Evolutionary conservation across 805 yeast species (phyloP).

Genomic region (Yarrowia hollandica): DNA sequence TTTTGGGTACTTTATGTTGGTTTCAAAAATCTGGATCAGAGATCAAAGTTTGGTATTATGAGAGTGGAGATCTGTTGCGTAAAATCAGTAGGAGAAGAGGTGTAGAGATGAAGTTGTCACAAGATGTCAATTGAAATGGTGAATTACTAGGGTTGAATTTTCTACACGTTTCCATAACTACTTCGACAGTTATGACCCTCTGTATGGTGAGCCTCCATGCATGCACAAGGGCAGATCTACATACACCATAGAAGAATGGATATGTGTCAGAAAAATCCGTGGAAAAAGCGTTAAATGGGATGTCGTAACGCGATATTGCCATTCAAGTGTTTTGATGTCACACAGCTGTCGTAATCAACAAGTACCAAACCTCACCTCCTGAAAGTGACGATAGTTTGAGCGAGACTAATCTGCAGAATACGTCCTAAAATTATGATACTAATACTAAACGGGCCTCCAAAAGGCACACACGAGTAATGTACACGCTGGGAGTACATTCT

Average conservation of each 20-base stretch:
- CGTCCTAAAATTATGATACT: too few relatives aligned
- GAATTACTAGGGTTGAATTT: too few relatives aligned
- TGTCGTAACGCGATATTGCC: rapidly evolving
- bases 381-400: too few relatives aligned
- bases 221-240: neutral
- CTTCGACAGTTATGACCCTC: too few relatives aligned
- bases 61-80: neutral
- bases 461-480: too few relatives aligned
- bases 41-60: neutral
- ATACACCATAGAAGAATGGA: neutral
- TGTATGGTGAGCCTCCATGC: neutral
- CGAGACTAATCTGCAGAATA: too few relatives aligned
- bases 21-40: neutral
- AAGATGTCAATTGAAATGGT: neutral
- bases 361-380: slow-evolving; percentile 13
- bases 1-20: neutral
- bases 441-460: too few relatives aligned
- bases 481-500: too few relatives aligned
- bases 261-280: neutral
- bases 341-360: too few relatives aligned
- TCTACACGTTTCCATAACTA: too few relatives aligned
- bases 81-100: neutral
- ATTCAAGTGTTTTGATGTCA: too few relatives aligned
- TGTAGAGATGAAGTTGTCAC: neutral
- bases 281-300: too few relatives aligned